Percentiles rank a stretch among this genome's conserved stretches.
Conservation (phyloP, 1,284 basidiomycete species). For the Ustilago bromivora region DNA sequence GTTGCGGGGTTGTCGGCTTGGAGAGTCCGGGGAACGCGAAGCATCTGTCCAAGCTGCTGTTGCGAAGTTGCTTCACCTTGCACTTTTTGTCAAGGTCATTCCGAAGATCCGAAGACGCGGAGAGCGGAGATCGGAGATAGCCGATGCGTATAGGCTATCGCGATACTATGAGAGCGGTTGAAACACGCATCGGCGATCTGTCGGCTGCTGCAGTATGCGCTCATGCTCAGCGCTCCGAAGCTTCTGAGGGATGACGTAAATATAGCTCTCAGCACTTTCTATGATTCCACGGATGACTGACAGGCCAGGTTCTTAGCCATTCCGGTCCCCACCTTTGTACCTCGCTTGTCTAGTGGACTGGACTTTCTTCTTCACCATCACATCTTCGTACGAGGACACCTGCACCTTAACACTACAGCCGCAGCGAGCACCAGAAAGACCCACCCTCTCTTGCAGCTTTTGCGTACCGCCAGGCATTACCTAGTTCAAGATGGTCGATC, state of each 20-base stretch:
- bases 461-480: no score
- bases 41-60: slow-evolving; percentile 1
- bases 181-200: slow-evolving; percentile 4
- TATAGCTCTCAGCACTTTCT: slow-evolving; percentile 8
- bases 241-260: slow-evolving; percentile 1
- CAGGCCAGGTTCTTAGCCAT: background rate
- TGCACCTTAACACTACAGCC: background rate
- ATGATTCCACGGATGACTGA: background rate
- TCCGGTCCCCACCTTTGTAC: no score
- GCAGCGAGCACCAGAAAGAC: no score
- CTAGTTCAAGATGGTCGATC: slow-evolving; percentile 38
- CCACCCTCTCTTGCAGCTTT: no score
- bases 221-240: slow-evolving; percentile 1
- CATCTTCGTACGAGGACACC: background rate
- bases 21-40: slow-evolving; percentile 7
- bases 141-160: slow-evolving; percentile 10
- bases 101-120: slow-evolving; percentile 44
- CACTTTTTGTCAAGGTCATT: slow-evolving; percentile 8
- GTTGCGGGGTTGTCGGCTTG: slow-evolving; percentile 16
- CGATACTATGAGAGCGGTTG: background rate
- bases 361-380: no score
- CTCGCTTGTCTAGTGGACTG: no score
- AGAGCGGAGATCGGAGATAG: slow-evolving; percentile 47
- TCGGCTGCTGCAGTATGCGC: slow-evolving; percentile 12
- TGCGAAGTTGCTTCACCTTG: background rate